A percentile compares a stretch with the other conserved stretches of the same genome.
Conservation (phyloP, 345 rosid genomes). For the Eucalyptus victrix region DNA sequence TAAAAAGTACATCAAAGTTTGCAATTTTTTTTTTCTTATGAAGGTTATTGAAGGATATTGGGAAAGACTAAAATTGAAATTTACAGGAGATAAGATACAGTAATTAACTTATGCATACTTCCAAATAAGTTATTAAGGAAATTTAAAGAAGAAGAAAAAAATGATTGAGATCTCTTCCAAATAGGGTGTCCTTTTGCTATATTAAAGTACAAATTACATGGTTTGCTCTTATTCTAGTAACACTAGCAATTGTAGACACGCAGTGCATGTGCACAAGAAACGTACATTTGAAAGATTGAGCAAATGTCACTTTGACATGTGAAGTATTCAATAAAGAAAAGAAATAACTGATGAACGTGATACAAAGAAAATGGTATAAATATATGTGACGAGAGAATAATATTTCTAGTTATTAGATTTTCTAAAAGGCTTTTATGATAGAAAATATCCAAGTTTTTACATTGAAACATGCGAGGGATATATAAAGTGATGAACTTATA, state of each 20-base stretch:
- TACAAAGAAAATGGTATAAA: not conserved
- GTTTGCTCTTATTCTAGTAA: not conserved
- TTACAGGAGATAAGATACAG: not conserved
- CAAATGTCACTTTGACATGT: not conserved
- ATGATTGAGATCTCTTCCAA: not conserved
- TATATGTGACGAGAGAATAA: not conserved
- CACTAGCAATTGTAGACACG: not conserved
- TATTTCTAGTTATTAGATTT: not conserved
- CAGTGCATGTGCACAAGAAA: not conserved
- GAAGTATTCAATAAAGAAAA: not conserved
- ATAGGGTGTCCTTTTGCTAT: not conserved
- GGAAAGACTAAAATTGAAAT: not conserved
- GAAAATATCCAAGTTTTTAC: not conserved
- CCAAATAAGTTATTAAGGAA: not conserved
- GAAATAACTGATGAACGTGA: not conserved
- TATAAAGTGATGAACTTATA: not conserved
- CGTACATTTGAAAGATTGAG: not conserved
- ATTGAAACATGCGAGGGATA: not conserved
- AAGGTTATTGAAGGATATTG: not conserved
- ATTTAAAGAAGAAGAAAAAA: not conserved
- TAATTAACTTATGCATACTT: not conserved
- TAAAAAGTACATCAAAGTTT: not conserved
- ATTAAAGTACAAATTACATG: not conserved
- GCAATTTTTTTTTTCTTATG: not conserved
- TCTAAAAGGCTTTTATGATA: not conserved